phyloP scores from a whole-genome alignment of 2,329 filamentous ascomycete species.

The Aspergillus sclerotialis region DNA sequence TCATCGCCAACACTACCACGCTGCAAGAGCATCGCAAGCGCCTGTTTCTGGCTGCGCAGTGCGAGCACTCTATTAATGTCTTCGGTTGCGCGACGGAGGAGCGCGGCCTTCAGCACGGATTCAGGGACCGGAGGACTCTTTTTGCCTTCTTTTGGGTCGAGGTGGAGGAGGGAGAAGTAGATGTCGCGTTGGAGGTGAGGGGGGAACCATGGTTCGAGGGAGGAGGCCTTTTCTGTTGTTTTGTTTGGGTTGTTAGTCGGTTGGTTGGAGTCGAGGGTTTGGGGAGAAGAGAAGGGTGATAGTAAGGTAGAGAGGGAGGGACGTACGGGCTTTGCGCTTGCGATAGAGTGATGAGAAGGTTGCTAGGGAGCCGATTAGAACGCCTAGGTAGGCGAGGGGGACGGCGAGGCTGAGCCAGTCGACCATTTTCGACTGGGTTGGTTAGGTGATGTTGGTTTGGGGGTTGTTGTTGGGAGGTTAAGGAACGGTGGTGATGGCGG shows the following conservation, averaged over 20 bases:
- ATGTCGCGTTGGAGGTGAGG: conserved; percentile 87
- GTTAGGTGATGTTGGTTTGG: conserved; percentile 1
- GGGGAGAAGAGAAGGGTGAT: conserved; percentile 2
- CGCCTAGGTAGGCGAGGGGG: conserved; percentile 80
- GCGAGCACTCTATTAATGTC: conserved; percentile 89
- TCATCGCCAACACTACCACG: conserved; percentile 93
- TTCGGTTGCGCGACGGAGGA: conserved; percentile 81
- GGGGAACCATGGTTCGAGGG: conserved; percentile 90
- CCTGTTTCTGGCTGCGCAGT: conserved; percentile 80
- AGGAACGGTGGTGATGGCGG: too few relatives aligned
- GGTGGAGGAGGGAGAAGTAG: conserved; percentile 85
- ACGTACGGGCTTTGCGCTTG: conserved; percentile 76
- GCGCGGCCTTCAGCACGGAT: conserved; percentile 76
- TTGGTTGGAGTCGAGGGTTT: background rate
- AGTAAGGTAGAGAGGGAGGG: conserved; percentile 1
- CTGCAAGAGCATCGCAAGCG: conserved; percentile 74
- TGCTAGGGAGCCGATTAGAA: conserved; percentile 79
- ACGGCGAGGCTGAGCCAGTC: conserved; percentile 82
- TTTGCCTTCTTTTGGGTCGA: conserved; percentile 57
- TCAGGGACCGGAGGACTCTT: conserved; percentile 70
- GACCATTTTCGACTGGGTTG: conserved; percentile 37
- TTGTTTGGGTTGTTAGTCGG: conserved; percentile 8
- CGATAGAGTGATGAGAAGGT: conserved; percentile 92
- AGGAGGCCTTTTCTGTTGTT: conserved; percentile 64
- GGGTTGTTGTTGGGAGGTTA: background rate